A percentile compares a stretch with the other conserved stretches of the same genome.
phyloP scores from a whole-genome alignment of 768 basidiomycete species.

The Lentinus tigrinus region DNA sequence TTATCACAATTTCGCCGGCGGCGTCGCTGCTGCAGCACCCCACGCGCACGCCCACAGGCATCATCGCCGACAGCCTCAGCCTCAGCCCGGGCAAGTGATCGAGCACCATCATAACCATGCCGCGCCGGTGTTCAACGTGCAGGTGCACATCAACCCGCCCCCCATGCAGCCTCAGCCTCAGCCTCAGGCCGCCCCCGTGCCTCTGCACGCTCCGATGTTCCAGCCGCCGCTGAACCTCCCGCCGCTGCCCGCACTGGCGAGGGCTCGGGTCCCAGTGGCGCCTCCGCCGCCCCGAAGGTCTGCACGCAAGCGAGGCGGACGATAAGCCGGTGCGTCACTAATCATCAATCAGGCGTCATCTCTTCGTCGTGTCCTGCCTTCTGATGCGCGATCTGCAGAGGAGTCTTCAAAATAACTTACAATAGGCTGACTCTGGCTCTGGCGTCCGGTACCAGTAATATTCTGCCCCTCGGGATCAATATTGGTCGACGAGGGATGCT shows the following conservation, averaged over 20 bases:
- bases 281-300: background rate
- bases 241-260: background rate
- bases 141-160: constrained; percentile 11
- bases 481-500: no score
- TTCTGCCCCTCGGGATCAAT: no score
- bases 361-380: no score
- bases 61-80: background rate
- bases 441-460: no score
- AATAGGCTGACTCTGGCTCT: no score
- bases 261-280: background rate
- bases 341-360: no score
- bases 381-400: no score
- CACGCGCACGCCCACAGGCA: no score
- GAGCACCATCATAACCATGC: background rate
- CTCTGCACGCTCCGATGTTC: background rate
- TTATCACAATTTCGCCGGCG: no score
- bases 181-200: background rate
- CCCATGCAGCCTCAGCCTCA: background rate
- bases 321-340: background rate
- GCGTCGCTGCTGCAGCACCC: no score
- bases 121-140: constrained; percentile 10
- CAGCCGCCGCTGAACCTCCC: background rate
- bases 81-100: background rate
- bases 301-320: background rate
- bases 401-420: no score